Base-by-base conservation (phyloP, 2,329 filamentous ascomycete species). In the Fusarium sp. region DNA sequence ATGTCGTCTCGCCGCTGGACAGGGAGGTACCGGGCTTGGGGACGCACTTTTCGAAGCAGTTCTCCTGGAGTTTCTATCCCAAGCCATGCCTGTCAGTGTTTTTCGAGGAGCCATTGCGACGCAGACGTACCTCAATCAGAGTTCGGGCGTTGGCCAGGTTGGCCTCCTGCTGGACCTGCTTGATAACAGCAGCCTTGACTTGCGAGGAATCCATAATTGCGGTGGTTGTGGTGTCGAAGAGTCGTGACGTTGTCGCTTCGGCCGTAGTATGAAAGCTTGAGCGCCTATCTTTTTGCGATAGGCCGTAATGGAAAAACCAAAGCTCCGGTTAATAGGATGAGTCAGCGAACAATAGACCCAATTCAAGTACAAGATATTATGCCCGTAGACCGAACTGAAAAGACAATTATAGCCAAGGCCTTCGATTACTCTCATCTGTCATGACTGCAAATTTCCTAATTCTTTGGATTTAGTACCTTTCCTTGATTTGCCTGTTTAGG, bases 1-100 rank as follows among this genome's bases (percentile, higher is more conserved):
- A 94, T 22, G 84, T 81, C 73, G 87, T 81, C 76, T 94, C 91
- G 77, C 83, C 77, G 76, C 83, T 85, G 45, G 88, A 88, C 53
- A 93, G 78, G 50, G 85, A 87, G 45, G 82, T 76, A 55, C 89
- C 88, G 50, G 91, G 89, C 72, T 89, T 88, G 45, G 89, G 82
- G 13, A 93, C 80, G 77, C 91, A 94, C 75, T 87, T 88, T 42
- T 91, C 86, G 80, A 92, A 94, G 81, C 91, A 94, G 78, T 89
- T 88, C 70, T 91, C 85, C 78, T 93, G 91, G 76, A 93, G 84
- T 85, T 91, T 92, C 89, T 92, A 58, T 51, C 11, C 34, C 31
- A 24, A 10, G 24, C 39, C 31, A 26, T 19, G 8, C 38, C 35
- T 42, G 41, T 68, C 54, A 64, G 61, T 48, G 26, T 44, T n/a